Percentiles rank a stretch among this genome's conserved stretches.
Evolutionary conservation across 2,329 filamentous ascomycete genomes (phyloP).

Genomic region (Colletotrichum sp.): DNA sequence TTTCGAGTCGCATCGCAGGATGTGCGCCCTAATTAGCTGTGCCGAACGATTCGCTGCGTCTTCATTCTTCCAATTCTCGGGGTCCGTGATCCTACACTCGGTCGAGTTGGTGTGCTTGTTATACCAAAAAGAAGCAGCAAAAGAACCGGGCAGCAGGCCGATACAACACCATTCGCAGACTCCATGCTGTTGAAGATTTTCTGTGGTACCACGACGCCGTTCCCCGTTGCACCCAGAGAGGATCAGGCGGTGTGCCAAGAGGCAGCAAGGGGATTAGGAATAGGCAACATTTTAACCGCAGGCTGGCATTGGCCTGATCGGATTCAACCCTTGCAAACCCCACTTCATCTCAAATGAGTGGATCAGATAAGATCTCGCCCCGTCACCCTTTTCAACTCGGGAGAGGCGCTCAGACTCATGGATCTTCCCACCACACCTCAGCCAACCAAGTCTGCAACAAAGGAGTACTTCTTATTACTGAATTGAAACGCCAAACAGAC

Average conservation of each 20-base stretch:
- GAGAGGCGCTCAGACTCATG: background rate
- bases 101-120: background rate
- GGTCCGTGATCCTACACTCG: background rate
- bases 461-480: background rate
- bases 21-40: background rate
- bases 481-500: background rate
- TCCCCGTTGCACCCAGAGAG: background rate
- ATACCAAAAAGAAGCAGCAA: background rate
- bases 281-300: background rate
- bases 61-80: background rate
- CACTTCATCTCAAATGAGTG: background rate
- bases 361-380: slow-evolving; percentile 1
- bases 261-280: background rate
- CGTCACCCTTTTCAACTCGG: background rate
- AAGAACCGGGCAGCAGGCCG: background rate
- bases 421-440: background rate
- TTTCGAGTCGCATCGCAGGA: background rate
- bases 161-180: background rate
- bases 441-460: background rate
- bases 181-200: background rate
- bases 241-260: background rate
- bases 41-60: background rate
- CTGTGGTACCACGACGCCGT: background rate
- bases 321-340: background rate
- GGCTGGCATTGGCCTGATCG: background rate